Percentiles rank a stretch among this genome's conserved stretches.
These are phyloP conservation scores for Chlorella sp. DNA, from an alignment of 139 green algal genomes.

Conservation along the genomic window DNA sequence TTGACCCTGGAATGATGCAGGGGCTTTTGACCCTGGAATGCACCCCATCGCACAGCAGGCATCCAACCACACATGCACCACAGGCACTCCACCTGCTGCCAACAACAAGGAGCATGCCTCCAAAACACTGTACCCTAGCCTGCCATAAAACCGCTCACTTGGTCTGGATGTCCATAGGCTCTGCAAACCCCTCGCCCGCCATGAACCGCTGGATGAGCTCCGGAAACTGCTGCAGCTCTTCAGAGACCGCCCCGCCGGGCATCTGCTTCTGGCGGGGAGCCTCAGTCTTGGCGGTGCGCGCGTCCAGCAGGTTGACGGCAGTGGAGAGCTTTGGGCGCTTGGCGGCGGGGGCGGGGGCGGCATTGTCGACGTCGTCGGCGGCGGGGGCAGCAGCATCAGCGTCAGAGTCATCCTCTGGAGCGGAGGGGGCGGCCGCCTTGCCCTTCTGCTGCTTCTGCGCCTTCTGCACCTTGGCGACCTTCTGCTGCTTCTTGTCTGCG, in stretches of 20 bases:
- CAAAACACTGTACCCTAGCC: background rate
- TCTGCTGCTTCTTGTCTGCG: background rate
- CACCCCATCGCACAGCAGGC: background rate
- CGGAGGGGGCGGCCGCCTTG: background rate
- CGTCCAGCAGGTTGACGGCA: slow-evolving; percentile 40
- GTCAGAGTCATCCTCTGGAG: background rate
- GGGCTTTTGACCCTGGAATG: too few relatives aligned
- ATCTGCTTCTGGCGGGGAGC: slow-evolving; percentile 8
- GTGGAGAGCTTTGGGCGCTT: slow-evolving; percentile 47
- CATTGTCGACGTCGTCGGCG: background rate
- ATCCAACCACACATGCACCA: background rate
- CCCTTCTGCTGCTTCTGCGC: background rate
- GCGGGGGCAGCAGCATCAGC: too few relatives aligned
- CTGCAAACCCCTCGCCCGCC: slow-evolving; percentile 61
- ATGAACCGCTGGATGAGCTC: slow-evolving; percentile 69
- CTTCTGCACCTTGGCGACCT: slow-evolving; percentile 20
- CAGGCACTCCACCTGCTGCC: background rate
- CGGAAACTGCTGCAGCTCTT: slow-evolving; percentile 46
- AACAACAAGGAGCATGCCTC: slow-evolving; percentile 31
- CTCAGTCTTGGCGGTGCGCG: background rate
- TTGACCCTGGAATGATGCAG: too few relatives aligned
- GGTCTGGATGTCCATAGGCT: slow-evolving; percentile 78
- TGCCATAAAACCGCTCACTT: slow-evolving; percentile 4
- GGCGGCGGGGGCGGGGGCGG: background rate
- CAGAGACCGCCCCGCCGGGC: background rate